Conservation (phyloP, 2,329 filamentous ascomycete genomes). For the Remersonia thermophila region DNA sequence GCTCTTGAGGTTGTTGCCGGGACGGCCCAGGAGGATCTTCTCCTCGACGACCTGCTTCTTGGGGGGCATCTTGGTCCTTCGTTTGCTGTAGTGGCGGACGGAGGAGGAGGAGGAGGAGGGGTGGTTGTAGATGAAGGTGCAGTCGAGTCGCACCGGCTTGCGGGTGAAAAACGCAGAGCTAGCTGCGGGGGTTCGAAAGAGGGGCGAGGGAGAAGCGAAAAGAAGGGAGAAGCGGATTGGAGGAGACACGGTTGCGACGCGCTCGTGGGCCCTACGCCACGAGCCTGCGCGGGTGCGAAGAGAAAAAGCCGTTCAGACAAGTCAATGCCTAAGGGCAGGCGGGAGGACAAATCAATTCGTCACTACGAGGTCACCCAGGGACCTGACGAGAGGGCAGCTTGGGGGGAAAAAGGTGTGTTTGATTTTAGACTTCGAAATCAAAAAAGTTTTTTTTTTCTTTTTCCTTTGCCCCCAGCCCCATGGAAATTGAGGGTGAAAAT, state of each 20-base stretch:
- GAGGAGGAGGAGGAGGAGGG: no score
- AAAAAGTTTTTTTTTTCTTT: neutral
- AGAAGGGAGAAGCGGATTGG: slow-evolving; percentile 12
- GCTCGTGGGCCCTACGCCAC: slow-evolving; percentile 13
- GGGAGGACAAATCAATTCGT: no score
- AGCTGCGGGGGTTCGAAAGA: slow-evolving; percentile 40
- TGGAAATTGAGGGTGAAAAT: no score
- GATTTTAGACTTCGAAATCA: no score
- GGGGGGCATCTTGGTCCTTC: slow-evolving; percentile 71
- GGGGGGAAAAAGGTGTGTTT: neutral
- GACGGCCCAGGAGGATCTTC: slow-evolving; percentile 90
- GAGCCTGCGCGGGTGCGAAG: slow-evolving; percentile 10
- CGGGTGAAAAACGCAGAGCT: slow-evolving; percentile 48
- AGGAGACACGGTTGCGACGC: slow-evolving; percentile 12
- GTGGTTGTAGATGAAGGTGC: slow-evolving; percentile 33
- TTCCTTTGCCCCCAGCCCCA: neutral
- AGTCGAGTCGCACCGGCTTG: slow-evolving; percentile 39
- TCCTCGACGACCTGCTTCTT: slow-evolving; percentile 89
- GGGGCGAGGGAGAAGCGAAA: slow-evolving; percentile 18
- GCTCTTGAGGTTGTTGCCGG: slow-evolving; percentile 97
- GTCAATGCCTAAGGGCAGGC: slow-evolving; percentile 5
- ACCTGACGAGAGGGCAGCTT: neutral
- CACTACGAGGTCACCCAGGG: neutral
- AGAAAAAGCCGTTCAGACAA: slow-evolving; percentile 6
- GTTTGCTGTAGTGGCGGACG: slow-evolving; percentile 39